These are phyloP conservation scores for Hylodesmum podocarpum DNA, from an alignment of 306 rosid genomes.

Conservation along the genomic window DNA sequence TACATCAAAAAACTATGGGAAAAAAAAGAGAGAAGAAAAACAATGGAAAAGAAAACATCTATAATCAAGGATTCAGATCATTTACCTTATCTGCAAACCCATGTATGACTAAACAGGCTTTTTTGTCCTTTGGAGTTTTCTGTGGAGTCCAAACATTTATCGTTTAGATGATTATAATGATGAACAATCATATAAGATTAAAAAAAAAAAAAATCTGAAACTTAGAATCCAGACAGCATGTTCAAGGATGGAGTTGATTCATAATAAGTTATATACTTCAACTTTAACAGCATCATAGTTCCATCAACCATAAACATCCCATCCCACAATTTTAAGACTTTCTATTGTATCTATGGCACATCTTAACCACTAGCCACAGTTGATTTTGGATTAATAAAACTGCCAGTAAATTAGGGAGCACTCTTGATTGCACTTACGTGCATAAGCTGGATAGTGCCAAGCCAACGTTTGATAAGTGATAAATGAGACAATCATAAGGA, in stretches of 20 bases:
- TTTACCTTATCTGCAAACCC: slow-evolving; percentile 90
- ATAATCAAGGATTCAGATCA: slow-evolving; percentile 21
- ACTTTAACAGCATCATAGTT: background rate
- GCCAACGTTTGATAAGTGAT: background rate
- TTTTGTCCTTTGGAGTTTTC: slow-evolving; percentile 98
- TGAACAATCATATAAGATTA: slow-evolving; percentile 10
- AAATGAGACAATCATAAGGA: slow-evolving; percentile 2
- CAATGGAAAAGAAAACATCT: background rate
- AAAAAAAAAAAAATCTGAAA: background rate
- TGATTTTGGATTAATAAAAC: slow-evolving; percentile 10
- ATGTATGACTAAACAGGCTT: slow-evolving; percentile 86
- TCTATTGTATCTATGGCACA: background rate
- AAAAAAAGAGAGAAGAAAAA: background rate
- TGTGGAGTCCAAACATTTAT: slow-evolving; percentile 44
- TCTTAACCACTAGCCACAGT: background rate
- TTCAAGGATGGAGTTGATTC: background rate
- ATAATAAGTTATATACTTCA: slow-evolving; percentile 12
- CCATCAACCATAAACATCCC: slow-evolving; percentile 17
- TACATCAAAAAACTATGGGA: background rate
- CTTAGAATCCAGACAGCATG: slow-evolving; percentile 14
- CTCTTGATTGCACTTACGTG: background rate
- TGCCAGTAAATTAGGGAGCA: slow-evolving; percentile 10
- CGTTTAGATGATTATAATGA: slow-evolving; percentile 32
- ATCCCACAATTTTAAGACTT: background rate
- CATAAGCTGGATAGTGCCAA: slow-evolving; percentile 20